A percentile compares a stretch with the other conserved stretches of the same genome.
These are phyloP conservation scores for Baudoinia panamericana DNA, from an alignment of 495 filamentous ascomycete genomes.

Conservation along the genomic window DNA sequence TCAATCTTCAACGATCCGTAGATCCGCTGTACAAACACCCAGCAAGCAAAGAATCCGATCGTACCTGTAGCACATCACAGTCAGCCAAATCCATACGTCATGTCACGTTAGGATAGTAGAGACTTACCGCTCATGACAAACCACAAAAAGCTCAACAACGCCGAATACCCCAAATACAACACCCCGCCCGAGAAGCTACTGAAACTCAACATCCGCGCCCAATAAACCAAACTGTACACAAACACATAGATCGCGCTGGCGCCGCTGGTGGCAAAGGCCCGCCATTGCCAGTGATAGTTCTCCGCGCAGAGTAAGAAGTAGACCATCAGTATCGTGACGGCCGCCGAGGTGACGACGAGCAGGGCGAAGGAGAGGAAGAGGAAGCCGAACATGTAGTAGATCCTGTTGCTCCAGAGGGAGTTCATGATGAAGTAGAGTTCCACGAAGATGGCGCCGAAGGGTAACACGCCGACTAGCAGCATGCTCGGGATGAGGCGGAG, in stretches of 20 bases:
- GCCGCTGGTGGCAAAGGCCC: conserved; percentile 76
- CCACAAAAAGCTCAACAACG: conserved; percentile 76
- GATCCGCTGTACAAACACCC: conserved; percentile 85
- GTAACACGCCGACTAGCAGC: conserved; percentile 77
- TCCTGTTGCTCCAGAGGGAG: conserved; percentile 91
- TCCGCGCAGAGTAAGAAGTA: conserved; percentile 92
- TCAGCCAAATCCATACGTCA: conserved; percentile 5
- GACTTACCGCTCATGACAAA: conserved; percentile 83
- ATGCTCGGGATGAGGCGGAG: conserved; percentile 75
- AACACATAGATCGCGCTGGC: conserved; percentile 85
- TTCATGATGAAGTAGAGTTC: conserved; percentile 98
- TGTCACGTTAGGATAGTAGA: neutral
- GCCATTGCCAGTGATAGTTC: conserved; percentile 99
- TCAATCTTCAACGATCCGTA: conserved; percentile 96
- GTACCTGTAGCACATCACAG: conserved; percentile 45
- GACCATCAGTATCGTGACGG: conserved; percentile 79
- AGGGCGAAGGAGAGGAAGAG: conserved; percentile 93
- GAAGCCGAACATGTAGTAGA: conserved; percentile 99
- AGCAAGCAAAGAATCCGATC: conserved; percentile 90
- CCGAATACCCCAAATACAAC: conserved; percentile 85
- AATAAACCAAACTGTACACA: conserved; percentile 73
- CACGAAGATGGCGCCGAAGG: conserved; percentile 92
- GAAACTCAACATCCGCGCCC: conserved; percentile 71
- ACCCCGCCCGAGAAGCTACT: conserved; percentile 74
- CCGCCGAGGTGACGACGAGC: conserved; percentile 91